Conservation (phyloP, 2,329 filamentous ascomycete genomes). For the Rasamsonia emersonii region DNA sequence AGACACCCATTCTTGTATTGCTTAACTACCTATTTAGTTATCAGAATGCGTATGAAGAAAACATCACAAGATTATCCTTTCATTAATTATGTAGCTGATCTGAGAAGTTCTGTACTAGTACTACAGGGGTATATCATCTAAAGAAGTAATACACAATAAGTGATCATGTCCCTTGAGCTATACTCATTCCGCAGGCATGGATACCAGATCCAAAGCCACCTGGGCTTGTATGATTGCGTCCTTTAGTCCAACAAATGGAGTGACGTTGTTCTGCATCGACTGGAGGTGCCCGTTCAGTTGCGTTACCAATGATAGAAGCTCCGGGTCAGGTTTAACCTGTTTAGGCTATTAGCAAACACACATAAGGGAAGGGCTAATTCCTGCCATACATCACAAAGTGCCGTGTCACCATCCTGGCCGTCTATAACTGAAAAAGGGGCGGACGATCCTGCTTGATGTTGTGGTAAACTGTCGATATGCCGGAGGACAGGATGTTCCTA, state of each 20-base stretch:
- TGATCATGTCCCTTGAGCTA: too few relatives aligned
- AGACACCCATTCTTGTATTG: too few relatives aligned
- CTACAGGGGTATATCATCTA: too few relatives aligned
- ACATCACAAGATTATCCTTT: too few relatives aligned
- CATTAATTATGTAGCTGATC: too few relatives aligned
- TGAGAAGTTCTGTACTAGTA: too few relatives aligned
- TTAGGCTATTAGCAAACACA: slow-evolving; percentile 1
- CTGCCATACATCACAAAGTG: slow-evolving; percentile 26
- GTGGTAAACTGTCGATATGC: slow-evolving; percentile 20
- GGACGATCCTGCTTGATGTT: slow-evolving; percentile 9
- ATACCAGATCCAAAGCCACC: slow-evolving; percentile 24
- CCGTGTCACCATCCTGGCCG: slow-evolving; percentile 15
- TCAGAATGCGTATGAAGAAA: too few relatives aligned
- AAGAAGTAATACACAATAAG: too few relatives aligned
- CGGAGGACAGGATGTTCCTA: slow-evolving; percentile 34
- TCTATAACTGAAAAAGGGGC: slow-evolving; percentile 21
- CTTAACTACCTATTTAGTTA: too few relatives aligned
- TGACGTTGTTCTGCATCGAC: slow-evolving; percentile 36
- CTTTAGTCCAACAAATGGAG: slow-evolving; percentile 26
- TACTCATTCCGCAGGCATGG: slow-evolving; percentile 24
- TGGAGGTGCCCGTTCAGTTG: slow-evolving; percentile 36
- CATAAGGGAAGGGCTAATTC: background rate
- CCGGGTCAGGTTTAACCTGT: slow-evolving; percentile 31
- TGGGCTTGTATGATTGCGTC: slow-evolving; percentile 31
- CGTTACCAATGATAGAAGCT: slow-evolving; percentile 25